Evolutionary conservation across 31 red algal species (phyloP), one percentile per base, ranked within the genome.

Genomic region (Bonnemaisonia californica): DNA sequence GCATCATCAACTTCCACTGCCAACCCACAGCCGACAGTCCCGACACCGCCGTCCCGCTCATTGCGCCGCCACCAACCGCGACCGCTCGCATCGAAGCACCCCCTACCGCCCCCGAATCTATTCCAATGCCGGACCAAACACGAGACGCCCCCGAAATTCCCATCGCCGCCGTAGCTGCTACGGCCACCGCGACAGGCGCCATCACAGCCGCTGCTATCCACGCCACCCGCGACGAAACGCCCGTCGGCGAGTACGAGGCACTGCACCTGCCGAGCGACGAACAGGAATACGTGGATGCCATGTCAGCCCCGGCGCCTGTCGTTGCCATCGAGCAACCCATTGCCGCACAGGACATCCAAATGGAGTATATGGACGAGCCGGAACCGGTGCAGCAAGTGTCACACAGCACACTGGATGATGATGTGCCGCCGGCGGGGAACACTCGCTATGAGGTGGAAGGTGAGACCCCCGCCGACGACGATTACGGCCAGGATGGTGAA

Each of bases 1-100:
- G 87, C 3, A 31, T 91, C 4, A 62, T 91, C 29, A 76, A 51
- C 13, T 91, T 83, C 37, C 61, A 77, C 39, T 87, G 84, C 54
- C 37, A 87, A 41, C 45, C 80, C 3, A 59, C n/a, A 24, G 47
- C 56, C 30, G 61, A 47, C 1, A 39, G 61, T 2, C 24, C 61
- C 39, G 77, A 68, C 2, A 45, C 48, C 30, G 32, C 36, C 9
- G 3, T 81, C 8, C 22, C 40, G 59, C 57, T 60, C 11, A 67
- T 69, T 36, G 77, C 61, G 42, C 39, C 26, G 40, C 62, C 77
- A 45, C 77, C 77, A 1, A n/a, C n/a, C n/a, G 3, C 57, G 55
- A 22, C 19, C 35, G 60, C 39, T 13, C 34, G 4, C 5, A 7
- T 81, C 13, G 3, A 65, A 2, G 16, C 62, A 19, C 62, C 77